Base-by-base conservation (phyloP, 306 rosid species). In the Fagus crenata region DNA sequence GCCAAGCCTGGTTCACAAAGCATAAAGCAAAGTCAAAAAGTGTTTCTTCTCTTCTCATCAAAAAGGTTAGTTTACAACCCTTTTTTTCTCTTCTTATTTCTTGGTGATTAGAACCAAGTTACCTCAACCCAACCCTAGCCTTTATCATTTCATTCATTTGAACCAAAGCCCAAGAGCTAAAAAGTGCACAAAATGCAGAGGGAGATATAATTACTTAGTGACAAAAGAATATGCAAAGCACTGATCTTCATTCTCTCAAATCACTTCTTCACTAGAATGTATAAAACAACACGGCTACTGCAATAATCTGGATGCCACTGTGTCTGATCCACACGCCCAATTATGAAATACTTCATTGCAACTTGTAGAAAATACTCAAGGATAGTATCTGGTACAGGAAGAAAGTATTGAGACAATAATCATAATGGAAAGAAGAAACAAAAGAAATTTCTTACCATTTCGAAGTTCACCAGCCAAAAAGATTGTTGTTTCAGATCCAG, bases 401-500 rank as follows among this genome's bases (percentile, higher is more conserved):
- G 55, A 49, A 22, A 70, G 55, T 15, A 73, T n/a, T 79, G 18
- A 83, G 56, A 32, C 73, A 28, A 71, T 61, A 39, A 31, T 59
- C 14, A 76, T 53, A 33, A 75, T 43, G 67, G 65, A 61, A 28
- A 18, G 51, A 72, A 12, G 5, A 49, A 69, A 5, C 36, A 54
- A 75, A 46, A 31, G 31, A 73, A 22, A 22, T 22, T 6, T 49
- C 53, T 76, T 79, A 90, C 97, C 96, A 61, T 92, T 92, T 75
- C 97, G 76, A 67, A 90, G 93, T 72, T 89, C 97, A 28, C 97
- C 97, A 2, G 92, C 92, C 86, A 92, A 84, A 78, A 90, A 75
- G 37, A 92, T 85, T 31, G 97, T 92, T 59, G 97, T 90, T 54
- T 89, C 81, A 33, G 89, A 63, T 6, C 96, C 96, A 9, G 87